phyloP scores from a whole-genome alignment of 495 filamentous ascomycete species.

The Platismatia glauca region DNA sequence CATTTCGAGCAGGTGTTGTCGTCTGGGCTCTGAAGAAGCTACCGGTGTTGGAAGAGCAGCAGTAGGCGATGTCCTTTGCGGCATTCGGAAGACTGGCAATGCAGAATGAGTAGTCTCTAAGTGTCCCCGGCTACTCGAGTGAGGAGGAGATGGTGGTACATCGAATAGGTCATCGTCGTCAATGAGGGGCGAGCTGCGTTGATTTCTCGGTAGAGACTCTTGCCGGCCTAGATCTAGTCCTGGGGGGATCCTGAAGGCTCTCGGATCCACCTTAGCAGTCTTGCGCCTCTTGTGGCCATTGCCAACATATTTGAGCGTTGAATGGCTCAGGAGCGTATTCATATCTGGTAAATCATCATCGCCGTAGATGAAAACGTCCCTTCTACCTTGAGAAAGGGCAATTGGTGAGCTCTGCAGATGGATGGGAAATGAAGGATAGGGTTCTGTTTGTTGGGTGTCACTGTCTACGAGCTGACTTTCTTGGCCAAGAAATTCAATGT shows the following conservation, averaged over 20 bases:
- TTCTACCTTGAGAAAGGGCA: neutral
- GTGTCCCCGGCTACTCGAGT: slow-evolving; percentile 31
- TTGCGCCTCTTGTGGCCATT: slow-evolving; percentile 34
- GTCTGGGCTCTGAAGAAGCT: slow-evolving; percentile 25
- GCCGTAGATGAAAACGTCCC: slow-evolving; percentile 2
- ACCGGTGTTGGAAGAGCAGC: slow-evolving; percentile 28
- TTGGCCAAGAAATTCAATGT: slow-evolving; percentile 31
- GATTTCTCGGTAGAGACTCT: neutral
- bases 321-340: slow-evolving; percentile 16
- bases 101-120: slow-evolving; percentile 17
- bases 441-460: neutral
- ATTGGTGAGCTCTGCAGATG: neutral
- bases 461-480: slow-evolving; percentile 11
- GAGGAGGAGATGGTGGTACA: slow-evolving; percentile 36
- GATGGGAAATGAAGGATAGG: neutral
- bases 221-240: no score
- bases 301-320: slow-evolving; percentile 8
- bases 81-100: slow-evolving; percentile 33
- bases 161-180: slow-evolving; percentile 11
- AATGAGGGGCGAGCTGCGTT: neutral
- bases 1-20: slow-evolving; percentile 5
- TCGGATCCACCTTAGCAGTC: slow-evolving; percentile 16
- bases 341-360: slow-evolving; percentile 27
- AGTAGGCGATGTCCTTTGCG: slow-evolving; percentile 33
- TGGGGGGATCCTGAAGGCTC: slow-evolving; percentile 19